Conservation (phyloP, 768 basidiomycete genomes). For the Fistulinella prunicolor region DNA sequence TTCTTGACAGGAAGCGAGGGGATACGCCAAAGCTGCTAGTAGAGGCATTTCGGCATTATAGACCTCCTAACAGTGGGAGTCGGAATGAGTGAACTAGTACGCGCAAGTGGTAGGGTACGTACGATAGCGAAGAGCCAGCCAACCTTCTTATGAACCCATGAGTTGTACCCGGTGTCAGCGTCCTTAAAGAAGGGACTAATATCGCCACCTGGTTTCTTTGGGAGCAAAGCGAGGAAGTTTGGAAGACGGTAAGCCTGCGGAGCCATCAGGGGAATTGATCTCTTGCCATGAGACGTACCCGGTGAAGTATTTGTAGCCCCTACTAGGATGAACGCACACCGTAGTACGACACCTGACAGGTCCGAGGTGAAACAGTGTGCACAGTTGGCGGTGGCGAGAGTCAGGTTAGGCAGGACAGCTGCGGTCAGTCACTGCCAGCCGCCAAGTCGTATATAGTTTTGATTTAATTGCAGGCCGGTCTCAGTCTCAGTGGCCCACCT, state of each 20-base stretch:
- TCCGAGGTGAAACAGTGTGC: conserved; percentile 18
- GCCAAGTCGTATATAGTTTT: too few species aligned
- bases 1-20: conserved; percentile 19
- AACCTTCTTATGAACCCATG: conserved; percentile 23
- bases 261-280: conserved; percentile 11
- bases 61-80: conserved; percentile 18
- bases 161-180: conserved; percentile 17
- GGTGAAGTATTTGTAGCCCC: conserved; percentile 15
- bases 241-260: conserved; percentile 23
- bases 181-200: conserved; percentile 28
- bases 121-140: conserved; percentile 24
- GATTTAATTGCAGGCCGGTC: too few species aligned
- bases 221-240: conserved; percentile 21
- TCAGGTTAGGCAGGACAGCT: neutral
- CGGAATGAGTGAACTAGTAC: neutral
- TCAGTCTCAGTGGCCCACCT: too few species aligned
- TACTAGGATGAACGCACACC: too few species aligned
- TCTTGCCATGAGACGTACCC: neutral
- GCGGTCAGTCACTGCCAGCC: neutral
- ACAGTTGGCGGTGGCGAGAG: conserved; percentile 5
- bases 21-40: conserved; percentile 24
- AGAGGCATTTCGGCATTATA: conserved; percentile 27
- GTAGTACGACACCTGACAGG: neutral
- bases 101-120: neutral
- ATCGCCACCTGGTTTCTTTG: conserved; percentile 26